Conservation (phyloP, 306 rosid genomes). For the Geum urbanum region DNA sequence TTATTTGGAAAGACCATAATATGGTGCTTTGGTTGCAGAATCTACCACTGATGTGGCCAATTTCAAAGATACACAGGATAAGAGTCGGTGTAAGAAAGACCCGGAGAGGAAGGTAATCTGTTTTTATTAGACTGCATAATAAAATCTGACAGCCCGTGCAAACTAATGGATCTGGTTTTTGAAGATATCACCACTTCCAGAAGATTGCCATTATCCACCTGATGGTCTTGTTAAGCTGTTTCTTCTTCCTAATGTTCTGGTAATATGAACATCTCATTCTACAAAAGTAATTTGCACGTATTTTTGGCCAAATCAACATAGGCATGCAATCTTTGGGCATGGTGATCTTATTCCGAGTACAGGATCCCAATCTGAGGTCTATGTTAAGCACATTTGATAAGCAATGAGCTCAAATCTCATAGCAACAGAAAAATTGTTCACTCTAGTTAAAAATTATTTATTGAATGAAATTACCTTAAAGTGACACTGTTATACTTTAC, state of each 20-base stretch:
- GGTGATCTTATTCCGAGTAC: too few species aligned
- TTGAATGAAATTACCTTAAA: background rate
- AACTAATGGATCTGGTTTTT: slow-evolving; percentile 13
- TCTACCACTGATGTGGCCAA: background rate
- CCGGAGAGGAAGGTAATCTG: slow-evolving; percentile 22
- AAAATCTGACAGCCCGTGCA: background rate
- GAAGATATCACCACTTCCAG: slow-evolving; percentile 31
- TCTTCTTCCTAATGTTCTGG: slow-evolving; percentile 33
- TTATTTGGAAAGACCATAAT: slow-evolving; percentile 6
- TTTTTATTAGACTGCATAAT: background rate
- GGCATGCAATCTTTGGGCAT: background rate
- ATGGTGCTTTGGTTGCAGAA: slow-evolving; percentile 2
- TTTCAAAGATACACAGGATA: slow-evolving; percentile 6
- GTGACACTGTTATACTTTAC: background rate
- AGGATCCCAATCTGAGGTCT: background rate
- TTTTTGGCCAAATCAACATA: background rate
- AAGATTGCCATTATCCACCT: slow-evolving; percentile 29
- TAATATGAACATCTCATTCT: slow-evolving; percentile 6
- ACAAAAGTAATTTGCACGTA: background rate
- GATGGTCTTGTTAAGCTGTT: slow-evolving; percentile 30
- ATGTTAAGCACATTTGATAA: background rate
- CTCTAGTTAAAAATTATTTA: too few species aligned
- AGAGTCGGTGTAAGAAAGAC: slow-evolving; percentile 21
- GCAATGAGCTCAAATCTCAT: too few species aligned
- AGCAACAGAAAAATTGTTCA: too few species aligned